Evolutionary conservation across 768 basidiomycete species (phyloP), one percentile per base, ranked within the genome.

Genomic region (Podaxis sp.): DNA sequence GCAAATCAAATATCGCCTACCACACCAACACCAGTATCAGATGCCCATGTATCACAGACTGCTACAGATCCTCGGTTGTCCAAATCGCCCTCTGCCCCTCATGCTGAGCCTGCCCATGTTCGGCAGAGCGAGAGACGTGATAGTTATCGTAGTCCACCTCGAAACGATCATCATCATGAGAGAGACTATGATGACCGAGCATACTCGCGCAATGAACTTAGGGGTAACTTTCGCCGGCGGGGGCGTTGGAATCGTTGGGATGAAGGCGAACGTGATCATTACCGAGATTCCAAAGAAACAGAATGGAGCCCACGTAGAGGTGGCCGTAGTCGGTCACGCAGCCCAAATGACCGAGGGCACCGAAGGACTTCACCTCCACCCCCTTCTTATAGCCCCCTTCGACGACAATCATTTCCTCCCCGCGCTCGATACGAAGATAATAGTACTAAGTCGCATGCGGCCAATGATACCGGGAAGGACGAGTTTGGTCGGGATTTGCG

Each of bases 401-500:
- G 76, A 60, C 80, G 82, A 67, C 77, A 79, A 52, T 70, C 77
- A 49, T 69, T 74, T 59, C 69, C 76, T 33, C 67, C 71, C 37
- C 51, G 67, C 57, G 29, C 72, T 59, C 68, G 66, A 49, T 59
- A 69, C 55, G 69, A 68, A 57, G 71, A 66, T 65, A 64, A 72
- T 67, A 66, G 71, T 59, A 25, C 61, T 38, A 49, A 19, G 11
- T 33, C 46, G 15, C 8, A 40, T 37, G 15, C 49, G 4, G 12
- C 22, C 33, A 40, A 40, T 40, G 19, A 24, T 29, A 17, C 75
- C n/a, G 86, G 77, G 61, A 91, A 86, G 74, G 91, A 94, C 82
- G 91, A 94, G 74, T 94, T 94, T 74, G 91, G 92, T 67, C 87
- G 92, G 68, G 91, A 93, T 72, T 81, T 92, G 70, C 82, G 91